Evolutionary conservation across 2,329 filamentous ascomycete genomes (phyloP).

Genomic region (Aspergillus versicolor): DNA sequence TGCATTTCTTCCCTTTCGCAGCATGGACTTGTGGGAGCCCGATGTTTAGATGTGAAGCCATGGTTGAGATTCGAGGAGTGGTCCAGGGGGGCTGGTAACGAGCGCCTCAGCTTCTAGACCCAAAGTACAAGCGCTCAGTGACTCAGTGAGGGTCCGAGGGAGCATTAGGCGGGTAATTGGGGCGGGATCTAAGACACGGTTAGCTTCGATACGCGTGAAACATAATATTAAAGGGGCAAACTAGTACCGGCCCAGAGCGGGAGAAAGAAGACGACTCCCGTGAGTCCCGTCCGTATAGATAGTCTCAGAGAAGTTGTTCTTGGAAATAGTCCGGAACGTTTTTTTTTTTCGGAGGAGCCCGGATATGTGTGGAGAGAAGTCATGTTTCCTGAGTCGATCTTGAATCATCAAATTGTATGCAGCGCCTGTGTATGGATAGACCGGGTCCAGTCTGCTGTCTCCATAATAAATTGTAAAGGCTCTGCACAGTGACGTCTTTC

Average conservation of each 20-base stretch:
- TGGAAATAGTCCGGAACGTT: background rate
- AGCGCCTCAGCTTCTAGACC: background rate
- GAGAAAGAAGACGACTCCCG: too few species aligned
- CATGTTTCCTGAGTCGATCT: background rate
- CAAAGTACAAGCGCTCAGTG: background rate
- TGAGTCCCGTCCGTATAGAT: too few species aligned
- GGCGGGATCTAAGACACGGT: background rate
- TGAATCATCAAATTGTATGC: constrained; percentile 3
- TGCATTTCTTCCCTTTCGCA: constrained; percentile 2
- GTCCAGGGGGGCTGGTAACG: background rate
- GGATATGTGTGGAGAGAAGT: constrained; percentile 10
- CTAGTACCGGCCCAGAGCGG: too few species aligned
- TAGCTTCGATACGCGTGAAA: background rate
- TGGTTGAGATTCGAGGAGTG: background rate
- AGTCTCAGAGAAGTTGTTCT: background rate
- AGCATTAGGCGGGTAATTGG: background rate
- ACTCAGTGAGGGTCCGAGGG: background rate
- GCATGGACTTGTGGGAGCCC: constrained; percentile 7
- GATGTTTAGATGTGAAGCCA: constrained; percentile 7
- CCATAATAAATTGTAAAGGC: constrained; percentile 3
- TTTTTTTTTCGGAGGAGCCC: constrained; percentile 8
- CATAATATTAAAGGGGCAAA: background rate
- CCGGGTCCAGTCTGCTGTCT: background rate
- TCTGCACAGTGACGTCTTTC: constrained; percentile 17
- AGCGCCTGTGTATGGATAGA: background rate